Base-by-base conservation (phyloP, 2,329 filamentous ascomycete genomes). In the Lecanicillium sp. region DNA sequence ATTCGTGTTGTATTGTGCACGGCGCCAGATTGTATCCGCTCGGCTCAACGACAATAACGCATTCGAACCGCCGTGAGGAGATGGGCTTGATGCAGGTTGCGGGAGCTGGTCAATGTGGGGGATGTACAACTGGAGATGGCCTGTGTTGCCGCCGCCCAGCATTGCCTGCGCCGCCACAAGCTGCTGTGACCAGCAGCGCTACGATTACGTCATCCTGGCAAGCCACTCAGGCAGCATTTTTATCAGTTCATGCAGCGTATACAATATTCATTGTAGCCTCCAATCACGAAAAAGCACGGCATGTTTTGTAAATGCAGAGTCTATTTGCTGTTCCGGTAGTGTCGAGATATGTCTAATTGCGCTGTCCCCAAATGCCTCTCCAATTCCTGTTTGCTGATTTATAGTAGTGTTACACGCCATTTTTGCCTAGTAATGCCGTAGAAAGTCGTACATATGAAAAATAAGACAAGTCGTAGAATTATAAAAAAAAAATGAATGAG, bases 261-360 rank as follows among this genome's bases (percentile, higher is more conserved):
- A n/a, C n/a, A n/a, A 29, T 12, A 27, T 36, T 42, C 24, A n/a
- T 12, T 12, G 19, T 19, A 17, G 7, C 17, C 7, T 41, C 38
- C 20, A 41, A 8, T 24, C n/a, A 11, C 19, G 24, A 17, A 46
- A 32, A 47, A n/a, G n/a, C n/a, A n/a, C n/a, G n/a, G n/a, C n/a
- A n/a, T n/a, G n/a, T n/a, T n/a, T n/a, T n/a, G n/a, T n/a, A n/a
- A 47, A 47, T 47, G 38, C 43, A 46, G 15, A 39, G 29, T 50
- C 49, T 51, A 51, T 47, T 51, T 51, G 37, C 43, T 48, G 24
- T 51, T 47, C 38, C 49, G 20, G 32, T 42, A 19, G 37, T 46
- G 49, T 51, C 48, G 49, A 51, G 49, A 51, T 51, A 36, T 36
- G 44, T 51, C 49, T 51, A 51, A 47, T 46, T 47, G 20, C 49